phyloP scores from a whole-genome alignment of 495 filamentous ascomycete genomes.

The Venustampulla echinocandica region DNA sequence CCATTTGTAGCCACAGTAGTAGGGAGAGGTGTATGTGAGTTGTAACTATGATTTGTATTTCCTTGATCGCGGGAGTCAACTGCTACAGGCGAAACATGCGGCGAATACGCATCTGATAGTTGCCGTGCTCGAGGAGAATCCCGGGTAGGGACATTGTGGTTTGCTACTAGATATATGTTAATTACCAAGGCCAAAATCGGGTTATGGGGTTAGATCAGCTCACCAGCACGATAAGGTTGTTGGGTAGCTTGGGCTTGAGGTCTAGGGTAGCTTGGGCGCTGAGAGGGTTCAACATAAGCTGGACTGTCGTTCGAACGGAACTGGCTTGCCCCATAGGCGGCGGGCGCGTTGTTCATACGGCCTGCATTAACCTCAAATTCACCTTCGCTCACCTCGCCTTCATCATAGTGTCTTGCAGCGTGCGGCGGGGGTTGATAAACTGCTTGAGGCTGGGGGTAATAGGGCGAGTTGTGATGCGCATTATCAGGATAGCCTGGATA shows the following conservation, averaged over 20 bases:
- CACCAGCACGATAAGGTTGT: conserved; percentile 10
- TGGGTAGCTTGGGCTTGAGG: conserved; percentile 9
- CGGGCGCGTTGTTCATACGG: conserved; percentile 1
- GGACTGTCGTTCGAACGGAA: conserved; percentile 11
- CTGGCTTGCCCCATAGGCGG: conserved; percentile 12
- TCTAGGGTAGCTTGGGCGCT: conserved; percentile 12
- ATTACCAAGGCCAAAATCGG: neutral
- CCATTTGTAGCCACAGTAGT: conserved; percentile 1
- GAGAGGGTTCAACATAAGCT: conserved; percentile 15
- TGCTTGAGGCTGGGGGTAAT: conserved; percentile 8
- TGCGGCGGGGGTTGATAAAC: conserved; percentile 15
- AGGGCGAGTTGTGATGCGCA: conserved; percentile 6
- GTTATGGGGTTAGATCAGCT: neutral
- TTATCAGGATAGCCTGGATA: conserved; percentile 14
- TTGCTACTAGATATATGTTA: conserved; percentile 12
- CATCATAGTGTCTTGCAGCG: conserved; percentile 40
- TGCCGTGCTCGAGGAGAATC: conserved; percentile 20
- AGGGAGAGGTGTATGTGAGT: conserved; percentile 4
- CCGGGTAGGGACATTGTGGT: conserved; percentile 22
- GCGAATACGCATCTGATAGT: conserved; percentile 43
- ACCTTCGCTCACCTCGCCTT: conserved; percentile 66
- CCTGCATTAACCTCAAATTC: conserved; percentile 36
- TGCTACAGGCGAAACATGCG: conserved; percentile 39
- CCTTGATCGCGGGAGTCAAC: conserved; percentile 23
- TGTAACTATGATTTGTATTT: conserved; percentile 1